Percentiles rank a stretch among this genome's conserved stretches.
Conservation (phyloP, 441 rosid genomes). For the Populus hybrid region DNA sequence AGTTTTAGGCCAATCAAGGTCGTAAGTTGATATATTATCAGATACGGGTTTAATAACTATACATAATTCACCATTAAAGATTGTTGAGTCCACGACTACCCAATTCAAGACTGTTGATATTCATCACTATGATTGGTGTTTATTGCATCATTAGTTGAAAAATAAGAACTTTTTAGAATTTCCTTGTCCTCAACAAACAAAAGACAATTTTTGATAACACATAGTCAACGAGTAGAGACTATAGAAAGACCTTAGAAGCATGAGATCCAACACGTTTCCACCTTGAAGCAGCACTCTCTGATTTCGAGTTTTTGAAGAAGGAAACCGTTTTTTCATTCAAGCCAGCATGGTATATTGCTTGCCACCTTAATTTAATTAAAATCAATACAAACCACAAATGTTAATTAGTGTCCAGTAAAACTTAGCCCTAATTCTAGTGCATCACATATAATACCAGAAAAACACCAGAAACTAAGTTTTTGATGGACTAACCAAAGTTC, state of each 20-base stretch:
- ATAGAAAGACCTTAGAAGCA: not conserved
- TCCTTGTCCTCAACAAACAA: not conserved
- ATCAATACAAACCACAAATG: not conserved
- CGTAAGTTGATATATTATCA: no score
- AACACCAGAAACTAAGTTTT: not conserved
- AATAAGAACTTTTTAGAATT: not conserved
- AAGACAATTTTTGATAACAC: not conserved
- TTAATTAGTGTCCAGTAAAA: not conserved
- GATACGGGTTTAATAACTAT: no score
- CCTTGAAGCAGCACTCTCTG: slow-evolving; percentile 59
- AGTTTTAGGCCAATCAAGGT: no score
- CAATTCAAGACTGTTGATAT: not conserved
- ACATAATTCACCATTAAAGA: not conserved
- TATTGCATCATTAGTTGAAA: not conserved
- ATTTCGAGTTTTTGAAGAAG: slow-evolving; percentile 52
- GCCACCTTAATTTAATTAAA: slow-evolving; percentile 60
- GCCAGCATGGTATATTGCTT: slow-evolving; percentile 68
- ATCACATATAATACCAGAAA: not conserved
- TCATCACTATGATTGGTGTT: not conserved
- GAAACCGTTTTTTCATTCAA: slow-evolving; percentile 74
- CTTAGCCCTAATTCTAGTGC: not conserved
- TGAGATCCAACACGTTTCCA: not conserved
- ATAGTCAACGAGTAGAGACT: not conserved
- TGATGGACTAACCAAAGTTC: slow-evolving; percentile 49
- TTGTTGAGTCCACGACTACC: not conserved